Evolutionary conservation across 2,329 filamentous ascomycete genomes (phyloP).

Genomic region (Fusarium sp.): DNA sequence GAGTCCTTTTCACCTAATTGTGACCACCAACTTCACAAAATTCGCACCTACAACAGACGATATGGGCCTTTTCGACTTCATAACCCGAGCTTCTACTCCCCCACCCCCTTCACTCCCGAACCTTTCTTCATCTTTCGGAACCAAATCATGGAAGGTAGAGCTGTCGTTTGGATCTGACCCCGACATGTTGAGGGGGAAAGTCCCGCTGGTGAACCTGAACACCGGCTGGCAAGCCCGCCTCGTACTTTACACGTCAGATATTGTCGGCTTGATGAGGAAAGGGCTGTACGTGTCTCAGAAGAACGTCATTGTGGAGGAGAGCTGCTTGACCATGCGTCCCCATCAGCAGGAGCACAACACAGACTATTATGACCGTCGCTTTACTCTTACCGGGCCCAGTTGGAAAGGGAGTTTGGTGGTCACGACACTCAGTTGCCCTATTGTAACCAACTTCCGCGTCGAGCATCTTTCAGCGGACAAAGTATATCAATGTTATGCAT

Average conservation of each 20-base stretch:
- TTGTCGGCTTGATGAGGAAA: not conserved
- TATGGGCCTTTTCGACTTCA: not conserved
- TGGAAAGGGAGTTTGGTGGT: not conserved
- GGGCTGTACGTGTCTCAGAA: not conserved
- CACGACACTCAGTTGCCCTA: fast-evolving
- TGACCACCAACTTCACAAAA: not conserved
- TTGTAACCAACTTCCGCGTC: not conserved
- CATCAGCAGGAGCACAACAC: fast-evolving
- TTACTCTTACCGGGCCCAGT: not conserved
- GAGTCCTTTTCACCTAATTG: fast-evolving
- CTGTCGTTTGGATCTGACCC: not conserved
- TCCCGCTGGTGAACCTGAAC: fast-evolving
- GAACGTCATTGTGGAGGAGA: not conserved
- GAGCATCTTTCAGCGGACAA: not conserved
- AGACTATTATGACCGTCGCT: not conserved
- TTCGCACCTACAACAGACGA: fast-evolving
- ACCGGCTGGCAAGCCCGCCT: not conserved
- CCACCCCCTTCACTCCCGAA: too few relatives aligned
- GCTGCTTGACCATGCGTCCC: fast-evolving
- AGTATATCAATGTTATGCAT: fast-evolving
- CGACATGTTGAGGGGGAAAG: fast-evolving
- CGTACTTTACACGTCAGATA: not conserved
- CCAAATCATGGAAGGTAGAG: fast-evolving
- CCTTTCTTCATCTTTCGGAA: too few relatives aligned
- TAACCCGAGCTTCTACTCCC: not conserved